Evolutionary conservation across 108 stramenopile genomes (phyloP), one percentile per base, ranked within the genome.

Genomic region (Stephanodiscus triporus): DNA sequence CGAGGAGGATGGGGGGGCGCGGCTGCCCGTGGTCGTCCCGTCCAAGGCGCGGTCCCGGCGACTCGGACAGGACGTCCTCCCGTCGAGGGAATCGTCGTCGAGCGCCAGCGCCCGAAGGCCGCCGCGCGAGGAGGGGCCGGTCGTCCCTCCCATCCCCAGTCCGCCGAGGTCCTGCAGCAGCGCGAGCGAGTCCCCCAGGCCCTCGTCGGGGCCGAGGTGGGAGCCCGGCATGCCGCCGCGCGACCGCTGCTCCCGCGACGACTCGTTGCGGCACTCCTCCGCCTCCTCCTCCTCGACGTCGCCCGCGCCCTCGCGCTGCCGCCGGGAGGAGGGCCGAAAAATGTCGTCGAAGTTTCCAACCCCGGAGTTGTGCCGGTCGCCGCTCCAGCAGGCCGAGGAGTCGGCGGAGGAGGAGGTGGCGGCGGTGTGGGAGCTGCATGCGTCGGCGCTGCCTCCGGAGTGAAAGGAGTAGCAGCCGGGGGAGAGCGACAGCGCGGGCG

Each of bases 381-480:
- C 40, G 51, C 51, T 53, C 51, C 51, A 53, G 51, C 51, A 53
- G 51, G 51, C 23, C 51, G 51, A 53, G 51, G 51, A 24, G 51
- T 53, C 23, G 5, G 1, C 51, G 20, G 51, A 24, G 20, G 51
- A 22, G 20, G 51, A 24, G 51, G 51, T 24, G 19, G 51, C 20
- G 51, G 23, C 51, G 51, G 20, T 53, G 40, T 40, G 40, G 40
- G 40, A 40, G 40, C 40, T 9, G 40, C 40, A 4, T 4, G 40
- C 40, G 40, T 40, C 40, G 40, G 40, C 40, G 40, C 40, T 53
- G 51, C 51, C 23, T 6, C 51, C 23, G 51, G 7, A 9, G 17
- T 50, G 49, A 8, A 50, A 20, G 20, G 49, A 50, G 9, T 50
- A 50, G 49, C 9, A 20, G 20, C 4, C 49, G 20, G 49, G 20